Evolutionary conservation across 768 basidiomycete genomes (phyloP), one percentile per base, ranked within the genome.

Genomic region (Mrakia blollopis): DNA sequence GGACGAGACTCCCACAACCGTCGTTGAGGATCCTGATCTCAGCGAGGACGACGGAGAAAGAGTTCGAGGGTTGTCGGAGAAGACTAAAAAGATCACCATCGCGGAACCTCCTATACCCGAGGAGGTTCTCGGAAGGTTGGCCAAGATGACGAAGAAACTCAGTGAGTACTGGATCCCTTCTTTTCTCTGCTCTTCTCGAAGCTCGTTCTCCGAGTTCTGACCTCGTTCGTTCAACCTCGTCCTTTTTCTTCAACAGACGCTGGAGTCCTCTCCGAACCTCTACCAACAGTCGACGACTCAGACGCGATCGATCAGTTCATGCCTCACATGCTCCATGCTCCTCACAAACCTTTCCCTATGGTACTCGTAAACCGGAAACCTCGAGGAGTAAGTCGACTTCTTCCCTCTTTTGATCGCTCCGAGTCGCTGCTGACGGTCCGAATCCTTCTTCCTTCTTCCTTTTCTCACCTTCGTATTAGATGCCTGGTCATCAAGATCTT

Each of bases 351-450:
- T 54, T 86, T 88, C 80, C 90, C 90, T 3, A 90, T 91, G 72
- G 89, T 87, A 5, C 85, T 91, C 84, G 87, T 89, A 75, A 89
- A 88, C 82, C 87, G 90, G 57, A 85, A 86, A 67, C 89, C 89
- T 0, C 86, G 87, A 79, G 90, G 73, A 86, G 85, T 84, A 79
- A 81, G 82, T 84, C 69, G n/a, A n/a, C 78, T 76, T 54, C 72
- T 72, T 50, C 54, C 62, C 21, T 62, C 11, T 41, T 69, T 65
- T 13, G 6, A 16, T 32, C 62, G 35, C 18, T 35, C 60, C n/a
- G n/a, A n/a, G n/a, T n/a, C n/a, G n/a, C n/a, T n/a, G n/a, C n/a
- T n/a, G n/a, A n/a, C n/a, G n/a, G n/a, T n/a, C n/a, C n/a, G n/a
- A n/a, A n/a, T 32, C 30, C 21, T 4, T 18, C 32, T 30, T 41